phyloP scores from a whole-genome alignment of 2,329 filamentous ascomycete species.

The Botryotinia convoluta region DNA sequence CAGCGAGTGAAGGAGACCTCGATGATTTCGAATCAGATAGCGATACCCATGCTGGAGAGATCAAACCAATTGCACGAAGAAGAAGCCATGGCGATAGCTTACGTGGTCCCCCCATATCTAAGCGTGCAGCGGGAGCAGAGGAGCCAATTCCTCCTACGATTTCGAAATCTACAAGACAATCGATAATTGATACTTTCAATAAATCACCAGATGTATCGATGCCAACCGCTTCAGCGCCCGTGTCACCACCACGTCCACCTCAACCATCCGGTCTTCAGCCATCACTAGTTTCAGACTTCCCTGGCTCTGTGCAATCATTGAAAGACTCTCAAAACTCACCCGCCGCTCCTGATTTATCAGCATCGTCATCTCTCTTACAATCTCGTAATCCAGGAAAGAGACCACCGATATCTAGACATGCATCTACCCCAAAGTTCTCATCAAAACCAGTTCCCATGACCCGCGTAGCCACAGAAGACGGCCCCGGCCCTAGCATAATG shows the following conservation, averaged over 20 bases:
- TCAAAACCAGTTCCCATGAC: constrained; percentile 27
- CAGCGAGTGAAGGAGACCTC: constrained; percentile 44
- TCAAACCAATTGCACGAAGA: constrained; percentile 34
- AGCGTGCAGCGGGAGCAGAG: constrained; percentile 36
- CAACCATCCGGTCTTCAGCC: constrained; percentile 20
- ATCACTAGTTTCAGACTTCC: constrained; percentile 24
- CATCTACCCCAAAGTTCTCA: constrained; percentile 37
- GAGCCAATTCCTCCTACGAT: constrained; percentile 32
- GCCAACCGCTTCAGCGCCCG: constrained; percentile 5
- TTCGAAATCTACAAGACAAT: constrained; percentile 20
- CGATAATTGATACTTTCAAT: constrained; percentile 2
- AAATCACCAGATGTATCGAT: not conserved
- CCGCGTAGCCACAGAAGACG: constrained; percentile 59
- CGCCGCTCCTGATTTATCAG: constrained; percentile 53
- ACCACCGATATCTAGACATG: constrained; percentile 41
- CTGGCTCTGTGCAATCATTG: constrained; percentile 40
- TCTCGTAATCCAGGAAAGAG: constrained; percentile 53
- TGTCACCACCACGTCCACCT: constrained; percentile 15
- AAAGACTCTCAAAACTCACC: constrained; percentile 72
- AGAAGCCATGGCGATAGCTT: constrained; percentile 45
- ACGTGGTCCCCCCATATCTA: constrained; percentile 36
- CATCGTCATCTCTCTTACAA: constrained; percentile 34
- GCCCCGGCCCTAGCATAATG: constrained; percentile 68
- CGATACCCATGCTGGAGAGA: constrained; percentile 25
- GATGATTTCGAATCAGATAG: constrained; percentile 40